These are phyloP conservation scores for Penicillium lividum DNA, from an alignment of 495 filamentous ascomycete genomes.

Conservation along the genomic window DNA sequence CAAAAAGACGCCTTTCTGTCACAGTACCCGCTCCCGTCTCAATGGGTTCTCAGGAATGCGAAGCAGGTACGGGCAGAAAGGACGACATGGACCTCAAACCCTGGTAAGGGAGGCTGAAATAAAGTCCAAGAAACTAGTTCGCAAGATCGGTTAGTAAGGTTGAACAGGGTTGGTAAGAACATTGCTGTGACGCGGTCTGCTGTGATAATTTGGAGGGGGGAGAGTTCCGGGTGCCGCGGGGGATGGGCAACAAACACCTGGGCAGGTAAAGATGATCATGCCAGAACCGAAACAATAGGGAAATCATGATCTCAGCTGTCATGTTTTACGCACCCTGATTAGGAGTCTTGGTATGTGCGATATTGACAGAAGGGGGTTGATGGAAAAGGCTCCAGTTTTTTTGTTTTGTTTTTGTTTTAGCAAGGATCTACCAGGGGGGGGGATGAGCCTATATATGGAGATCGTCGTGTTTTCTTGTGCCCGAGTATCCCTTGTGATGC, in stretches of 20 bases:
- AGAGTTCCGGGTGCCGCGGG: not conserved
- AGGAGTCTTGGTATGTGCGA: conserved; percentile 17
- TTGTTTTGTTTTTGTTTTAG: not conserved
- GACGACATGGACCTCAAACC: conserved; percentile 7
- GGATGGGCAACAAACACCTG: not conserved
- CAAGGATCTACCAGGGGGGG: conserved; percentile 14
- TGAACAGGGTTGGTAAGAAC: conserved; percentile 13
- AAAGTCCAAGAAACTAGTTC: not conserved
- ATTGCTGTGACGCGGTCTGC: conserved; percentile 40
- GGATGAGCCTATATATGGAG: conserved; percentile 12
- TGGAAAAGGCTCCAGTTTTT: not conserved
- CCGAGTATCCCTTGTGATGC: conserved; percentile 12
- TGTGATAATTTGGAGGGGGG: conserved; percentile 7
- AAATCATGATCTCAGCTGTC: conserved; percentile 14
- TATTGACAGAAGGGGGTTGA: conserved; percentile 7
- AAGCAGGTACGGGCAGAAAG: conserved; percentile 18
- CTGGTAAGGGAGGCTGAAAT: conserved; percentile 1
- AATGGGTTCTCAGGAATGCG: conserved; percentile 22
- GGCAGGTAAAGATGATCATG: conserved; percentile 28
- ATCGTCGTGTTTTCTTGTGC: not conserved
- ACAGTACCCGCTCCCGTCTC: conserved; percentile 17
- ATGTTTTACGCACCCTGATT: conserved; percentile 26
- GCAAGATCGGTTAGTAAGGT: conserved; percentile 19
- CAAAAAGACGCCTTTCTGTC: conserved; percentile 16
- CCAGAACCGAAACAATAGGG: conserved; percentile 17